Percentiles rank a stretch among this genome's conserved stretches.
Conservation (phyloP, 805 yeast genomes). For the Lipomyces mesembrius region DNA sequence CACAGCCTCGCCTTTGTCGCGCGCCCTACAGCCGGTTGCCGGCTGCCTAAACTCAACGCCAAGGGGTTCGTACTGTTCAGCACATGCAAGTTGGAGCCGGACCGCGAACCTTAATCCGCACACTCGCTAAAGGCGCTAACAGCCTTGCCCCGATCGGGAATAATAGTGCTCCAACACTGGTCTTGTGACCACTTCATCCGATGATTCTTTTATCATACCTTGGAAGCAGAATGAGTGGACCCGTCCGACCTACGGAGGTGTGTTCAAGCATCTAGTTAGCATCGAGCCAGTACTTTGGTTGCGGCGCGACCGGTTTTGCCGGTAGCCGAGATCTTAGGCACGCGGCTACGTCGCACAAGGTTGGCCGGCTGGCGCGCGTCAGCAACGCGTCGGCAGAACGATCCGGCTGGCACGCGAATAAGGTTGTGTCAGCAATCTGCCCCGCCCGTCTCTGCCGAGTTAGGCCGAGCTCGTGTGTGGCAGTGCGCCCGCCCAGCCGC, state of each 20-base stretch:
- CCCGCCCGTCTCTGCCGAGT: background rate
- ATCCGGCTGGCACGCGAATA: background rate
- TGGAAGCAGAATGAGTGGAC: no score
- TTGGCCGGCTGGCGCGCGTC: background rate
- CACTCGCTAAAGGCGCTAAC: no score
- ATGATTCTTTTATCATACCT: no score
- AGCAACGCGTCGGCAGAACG: no score
- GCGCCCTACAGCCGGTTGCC: background rate
- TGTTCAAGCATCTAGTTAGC: no score
- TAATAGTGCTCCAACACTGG: background rate
- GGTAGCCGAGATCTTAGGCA: slow-evolving; percentile 1
- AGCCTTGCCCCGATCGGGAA: background rate
- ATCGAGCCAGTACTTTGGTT: background rate
- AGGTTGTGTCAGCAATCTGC: background rate
- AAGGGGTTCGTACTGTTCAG: background rate
- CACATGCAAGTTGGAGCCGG: background rate
- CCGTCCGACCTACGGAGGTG: no score
- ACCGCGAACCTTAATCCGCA: background rate
- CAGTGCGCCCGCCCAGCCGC: background rate
- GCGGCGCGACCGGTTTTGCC: background rate
- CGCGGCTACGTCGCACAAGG: background rate
- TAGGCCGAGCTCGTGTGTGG: background rate
- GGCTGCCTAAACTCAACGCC: background rate
- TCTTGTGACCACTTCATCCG: background rate
- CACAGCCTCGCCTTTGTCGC: background rate